Evolutionary conservation across 2,329 filamentous ascomycete genomes (phyloP).

Genomic region (Claviceps sorghi): DNA sequence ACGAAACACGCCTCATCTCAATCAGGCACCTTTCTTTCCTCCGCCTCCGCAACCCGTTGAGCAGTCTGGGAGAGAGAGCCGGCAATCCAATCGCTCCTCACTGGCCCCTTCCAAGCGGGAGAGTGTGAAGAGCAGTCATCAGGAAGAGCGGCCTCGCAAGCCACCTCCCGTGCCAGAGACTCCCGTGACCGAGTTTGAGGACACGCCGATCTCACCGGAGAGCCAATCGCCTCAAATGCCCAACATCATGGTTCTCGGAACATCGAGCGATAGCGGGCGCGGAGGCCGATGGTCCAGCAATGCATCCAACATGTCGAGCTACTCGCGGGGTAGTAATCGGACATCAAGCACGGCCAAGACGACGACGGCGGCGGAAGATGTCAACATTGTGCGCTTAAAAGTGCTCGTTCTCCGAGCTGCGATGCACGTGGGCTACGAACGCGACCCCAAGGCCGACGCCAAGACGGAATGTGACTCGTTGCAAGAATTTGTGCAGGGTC

Average conservation of each 20-base stretch:
- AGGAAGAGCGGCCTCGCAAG: constrained; percentile 35
- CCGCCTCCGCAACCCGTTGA: constrained; percentile 31
- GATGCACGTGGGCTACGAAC: constrained; percentile 67
- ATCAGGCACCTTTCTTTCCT: constrained; percentile 56
- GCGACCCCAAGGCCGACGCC: constrained; percentile 33
- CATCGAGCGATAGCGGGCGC: constrained; percentile 41
- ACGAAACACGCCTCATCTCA: constrained; percentile 68
- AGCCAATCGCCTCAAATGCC: constrained; percentile 61
- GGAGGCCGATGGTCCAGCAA: constrained; percentile 70
- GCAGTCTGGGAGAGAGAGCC: constrained; percentile 32
- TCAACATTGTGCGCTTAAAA: constrained; percentile 64
- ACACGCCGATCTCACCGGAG: constrained; percentile 70
- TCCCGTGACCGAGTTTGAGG: constrained; percentile 88
- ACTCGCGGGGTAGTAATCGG: constrained; percentile 54
- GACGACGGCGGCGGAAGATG: constrained; percentile 53
- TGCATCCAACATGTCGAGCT: constrained; percentile 63
- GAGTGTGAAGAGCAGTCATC: constrained; percentile 31
- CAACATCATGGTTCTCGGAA: constrained; percentile 77
- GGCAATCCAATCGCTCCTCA: constrained; percentile 36
- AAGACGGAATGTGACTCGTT: constrained; percentile 39
- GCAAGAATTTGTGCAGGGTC: constrained; percentile 59
- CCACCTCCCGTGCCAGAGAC: constrained; percentile 58
- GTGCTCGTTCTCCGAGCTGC: constrained; percentile 71
- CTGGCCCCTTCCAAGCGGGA: constrained; percentile 34
- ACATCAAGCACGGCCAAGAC: constrained; percentile 61